phyloP scores from a whole-genome alignment of 1,284 basidiomycete species.

The Malassezia brasiliensis region DNA sequence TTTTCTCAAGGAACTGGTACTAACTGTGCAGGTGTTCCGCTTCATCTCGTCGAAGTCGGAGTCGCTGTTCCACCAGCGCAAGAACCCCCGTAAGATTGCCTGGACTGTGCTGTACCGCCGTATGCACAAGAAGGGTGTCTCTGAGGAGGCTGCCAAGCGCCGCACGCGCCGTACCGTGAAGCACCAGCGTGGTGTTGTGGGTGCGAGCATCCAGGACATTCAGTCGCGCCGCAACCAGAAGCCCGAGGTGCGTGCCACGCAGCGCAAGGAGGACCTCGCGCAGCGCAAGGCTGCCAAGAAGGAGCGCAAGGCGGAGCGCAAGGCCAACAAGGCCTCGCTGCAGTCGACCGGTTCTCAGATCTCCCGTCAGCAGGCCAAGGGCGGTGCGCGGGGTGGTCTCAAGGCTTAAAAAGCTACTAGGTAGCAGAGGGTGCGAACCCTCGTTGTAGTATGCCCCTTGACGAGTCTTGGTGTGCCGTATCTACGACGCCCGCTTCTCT shows the following conservation, averaged over 20 bases:
- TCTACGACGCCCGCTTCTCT: not conserved
- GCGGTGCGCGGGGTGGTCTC: slow-evolving; percentile 50
- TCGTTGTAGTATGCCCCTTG: slow-evolving; percentile 15
- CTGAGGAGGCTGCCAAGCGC: slow-evolving; percentile 98
- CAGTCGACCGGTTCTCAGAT: slow-evolving; percentile 56
- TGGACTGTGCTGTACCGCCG: slow-evolving; percentile 95
- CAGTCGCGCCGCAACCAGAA: slow-evolving; percentile 68
- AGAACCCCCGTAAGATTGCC: slow-evolving; percentile 99
- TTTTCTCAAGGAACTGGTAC: not conserved
- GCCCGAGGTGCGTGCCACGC: slow-evolving; percentile 70
- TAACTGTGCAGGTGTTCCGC: slow-evolving; percentile 39
- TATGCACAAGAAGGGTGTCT: slow-evolving; percentile 99
- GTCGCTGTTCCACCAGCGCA: slow-evolving; percentile 96
- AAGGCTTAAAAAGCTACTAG: slow-evolving; percentile 24
- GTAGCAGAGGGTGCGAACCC: slow-evolving; percentile 11
- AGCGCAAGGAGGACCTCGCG: slow-evolving; percentile 79
- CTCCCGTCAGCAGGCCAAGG: slow-evolving; percentile 93
- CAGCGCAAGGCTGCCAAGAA: slow-evolving; percentile 85
- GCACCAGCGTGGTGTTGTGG: slow-evolving; percentile 95
- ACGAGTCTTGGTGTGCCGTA: not conserved
- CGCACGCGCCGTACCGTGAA: slow-evolving; percentile 93
- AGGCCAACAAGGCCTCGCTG: slow-evolving; percentile 50
- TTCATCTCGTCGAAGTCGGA: slow-evolving; percentile 56
- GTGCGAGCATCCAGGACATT: slow-evolving; percentile 84
- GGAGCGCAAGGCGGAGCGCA: slow-evolving; percentile 49